Base-by-base conservation (phyloP, 1,139 yeast genomes). In the Lodderomyces pseudojiufengensis region DNA sequence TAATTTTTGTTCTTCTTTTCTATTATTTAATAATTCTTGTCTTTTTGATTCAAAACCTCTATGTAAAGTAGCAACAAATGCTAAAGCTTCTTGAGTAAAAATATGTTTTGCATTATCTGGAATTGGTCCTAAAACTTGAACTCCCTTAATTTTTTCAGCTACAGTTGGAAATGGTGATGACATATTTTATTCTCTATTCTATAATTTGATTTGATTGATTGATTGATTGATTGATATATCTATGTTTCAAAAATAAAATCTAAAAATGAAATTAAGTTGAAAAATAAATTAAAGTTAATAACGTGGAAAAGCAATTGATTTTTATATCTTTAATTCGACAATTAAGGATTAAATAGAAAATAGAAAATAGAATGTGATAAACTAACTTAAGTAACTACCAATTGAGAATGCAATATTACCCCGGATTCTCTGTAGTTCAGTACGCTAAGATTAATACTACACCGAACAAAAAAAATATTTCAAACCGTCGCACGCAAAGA, bases 11-110 rank as follows among this genome's bases (percentile, higher is more conserved):
- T 76, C 78, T 35, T 62, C 65, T 43, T 70, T 71, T 52, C 92
- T 75, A 54, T 76, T 74, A 32, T 69, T 70, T 45, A 84, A 73
- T 50, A 84, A 72, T 45, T 69, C 69, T 52, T 73, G 66, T 59
- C 94, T 75, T 31, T 73, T 74, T 37, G 61, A 65, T 52, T 81
- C 74, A 68, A 84, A 84, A 37, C 80, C 67, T 51, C 90, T 77
- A 61, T 84, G 92, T 42, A 84, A 73, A 27, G 83, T 74, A 15
- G 88, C 87, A 39, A 84, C 72, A 50, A 84, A 79, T 14, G 80
- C 85, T 40, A 84, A 63, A 2, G 92, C 87, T 45, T 81, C 88
- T 10, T 74, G 64, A 39, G 81, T 76, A 51, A 80, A 70, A 49
- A 84, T 77, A 59, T 77, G 82, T 51, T 71, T 67, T 22, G 87